Evolutionary conservation across 139 green algal species (phyloP).

Genomic region (Chlamydomonas applanata): DNA sequence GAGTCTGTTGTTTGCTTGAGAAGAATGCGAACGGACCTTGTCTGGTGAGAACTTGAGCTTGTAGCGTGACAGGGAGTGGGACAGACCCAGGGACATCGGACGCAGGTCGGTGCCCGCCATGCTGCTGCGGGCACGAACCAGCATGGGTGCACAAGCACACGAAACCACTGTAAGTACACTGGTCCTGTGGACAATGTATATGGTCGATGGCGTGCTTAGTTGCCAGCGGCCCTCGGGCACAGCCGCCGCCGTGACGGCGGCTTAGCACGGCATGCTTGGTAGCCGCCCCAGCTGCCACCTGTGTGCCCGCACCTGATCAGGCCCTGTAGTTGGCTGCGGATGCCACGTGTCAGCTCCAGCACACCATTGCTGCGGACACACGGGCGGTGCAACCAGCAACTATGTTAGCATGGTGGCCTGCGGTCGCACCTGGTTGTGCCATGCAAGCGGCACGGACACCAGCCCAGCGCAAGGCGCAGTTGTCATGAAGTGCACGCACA

Average conservation of each 20-base stretch:
- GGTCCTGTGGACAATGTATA: too few relatives aligned
- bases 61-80: slow-evolving; percentile 96
- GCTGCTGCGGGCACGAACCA: slow-evolving; percentile 46
- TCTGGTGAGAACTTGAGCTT: slow-evolving; percentile 99
- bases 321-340: slow-evolving; percentile 84
- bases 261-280: too few relatives aligned
- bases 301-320: slow-evolving; percentile 79
- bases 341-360: slow-evolving; percentile 77
- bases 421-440: background rate
- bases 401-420: background rate
- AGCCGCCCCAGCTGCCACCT: too few relatives aligned
- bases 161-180: too few relatives aligned
- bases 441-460: background rate
- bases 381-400: background rate
- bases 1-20: too few relatives aligned
- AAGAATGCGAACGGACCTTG: too few relatives aligned
- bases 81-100: slow-evolving; percentile 94
- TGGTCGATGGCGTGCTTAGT: too few relatives aligned
- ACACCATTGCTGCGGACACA: slow-evolving; percentile 30
- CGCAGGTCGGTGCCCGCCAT: slow-evolving; percentile 75
- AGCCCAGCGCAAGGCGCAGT: too few relatives aligned
- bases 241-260: too few relatives aligned
- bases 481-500: slow-evolving; percentile 5
- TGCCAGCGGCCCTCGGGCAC: too few relatives aligned
- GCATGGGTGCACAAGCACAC: background rate